Conservation (phyloP, 106 monocot species). For the Amphibolis antarctica region DNA sequence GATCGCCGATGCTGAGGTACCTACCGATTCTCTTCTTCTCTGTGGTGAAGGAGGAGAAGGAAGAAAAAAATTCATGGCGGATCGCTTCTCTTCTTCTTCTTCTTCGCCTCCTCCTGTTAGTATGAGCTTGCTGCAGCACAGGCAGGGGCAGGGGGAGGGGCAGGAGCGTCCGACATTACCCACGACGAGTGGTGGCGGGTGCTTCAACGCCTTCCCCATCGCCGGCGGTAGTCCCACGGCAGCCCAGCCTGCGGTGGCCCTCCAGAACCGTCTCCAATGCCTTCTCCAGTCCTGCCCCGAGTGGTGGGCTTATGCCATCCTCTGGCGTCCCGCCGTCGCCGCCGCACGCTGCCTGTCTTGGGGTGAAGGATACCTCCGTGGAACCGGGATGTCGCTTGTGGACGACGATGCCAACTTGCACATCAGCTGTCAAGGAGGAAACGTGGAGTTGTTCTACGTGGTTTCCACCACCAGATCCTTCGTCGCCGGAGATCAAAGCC, state of each 20-base stretch:
- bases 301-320: slow-evolving; percentile 49
- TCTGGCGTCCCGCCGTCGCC: slow-evolving; percentile 26
- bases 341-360: slow-evolving; percentile 21
- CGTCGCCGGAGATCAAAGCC: slow-evolving; percentile 8
- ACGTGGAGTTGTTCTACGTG: slow-evolving; percentile 57
- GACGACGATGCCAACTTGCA: slow-evolving; percentile 9
- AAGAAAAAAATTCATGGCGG: no score
- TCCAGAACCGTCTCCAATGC: slow-evolving; percentile 30
- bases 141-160: no score
- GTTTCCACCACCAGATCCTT: slow-evolving; percentile 37
- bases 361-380: slow-evolving; percentile 46
- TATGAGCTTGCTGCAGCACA: no score
- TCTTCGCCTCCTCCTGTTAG: no score
- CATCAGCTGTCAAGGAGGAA: slow-evolving; percentile 11
- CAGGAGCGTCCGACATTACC: no score
- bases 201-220: no score
- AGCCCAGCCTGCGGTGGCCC: background rate
- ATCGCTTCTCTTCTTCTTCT: no score
- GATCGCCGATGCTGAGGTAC: no score
- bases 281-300: slow-evolving; percentile 31
- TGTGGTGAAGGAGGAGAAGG: no score
- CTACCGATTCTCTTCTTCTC: no score
- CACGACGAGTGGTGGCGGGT: no score
- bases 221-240: no score
- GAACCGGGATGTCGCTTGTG: background rate